Evolutionary conservation across 1,284 basidiomycete genomes (phyloP).

Genomic region (Malassezia brasiliensis): DNA sequence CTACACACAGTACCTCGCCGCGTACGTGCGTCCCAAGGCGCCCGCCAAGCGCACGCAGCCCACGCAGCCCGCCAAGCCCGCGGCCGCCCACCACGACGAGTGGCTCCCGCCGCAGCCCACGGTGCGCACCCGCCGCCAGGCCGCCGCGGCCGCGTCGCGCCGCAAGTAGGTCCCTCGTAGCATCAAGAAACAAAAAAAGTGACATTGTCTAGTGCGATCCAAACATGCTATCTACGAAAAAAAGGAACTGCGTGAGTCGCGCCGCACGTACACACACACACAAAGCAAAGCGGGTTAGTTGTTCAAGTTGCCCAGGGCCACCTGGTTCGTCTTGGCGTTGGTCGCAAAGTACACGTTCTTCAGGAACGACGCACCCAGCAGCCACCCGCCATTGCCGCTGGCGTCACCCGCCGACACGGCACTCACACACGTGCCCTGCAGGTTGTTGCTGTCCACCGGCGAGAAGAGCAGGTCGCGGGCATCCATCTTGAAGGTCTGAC

Average conservation of each 20-base stretch:
- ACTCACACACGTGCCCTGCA: constrained; percentile 62
- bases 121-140: too few relatives aligned
- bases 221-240: not conserved
- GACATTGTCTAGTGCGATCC: not conserved
- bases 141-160: too few relatives aligned
- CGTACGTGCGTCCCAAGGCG: not conserved
- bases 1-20: constrained; percentile 21
- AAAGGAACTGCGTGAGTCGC: not conserved
- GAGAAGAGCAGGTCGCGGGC: constrained; percentile 60
- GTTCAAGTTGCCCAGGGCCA: constrained; percentile 57
- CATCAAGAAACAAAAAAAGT: not conserved
- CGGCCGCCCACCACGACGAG: constrained; percentile 17
- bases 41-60: constrained; percentile 1
- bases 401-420: constrained; percentile 59
- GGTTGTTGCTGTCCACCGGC: constrained; percentile 58
- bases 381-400: constrained; percentile 58
- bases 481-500: constrained; percentile 54
- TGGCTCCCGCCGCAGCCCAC: constrained; percentile 18
- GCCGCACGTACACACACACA: not conserved
- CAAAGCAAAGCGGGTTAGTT: constrained; percentile 6
- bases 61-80: not conserved
- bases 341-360: constrained; percentile 56
- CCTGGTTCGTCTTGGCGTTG: constrained; percentile 59
- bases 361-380: constrained; percentile 51
- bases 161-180: not conserved